Evolutionary conservation across 257 asterid genomes (phyloP).

Genomic region (Solanum virginianum): DNA sequence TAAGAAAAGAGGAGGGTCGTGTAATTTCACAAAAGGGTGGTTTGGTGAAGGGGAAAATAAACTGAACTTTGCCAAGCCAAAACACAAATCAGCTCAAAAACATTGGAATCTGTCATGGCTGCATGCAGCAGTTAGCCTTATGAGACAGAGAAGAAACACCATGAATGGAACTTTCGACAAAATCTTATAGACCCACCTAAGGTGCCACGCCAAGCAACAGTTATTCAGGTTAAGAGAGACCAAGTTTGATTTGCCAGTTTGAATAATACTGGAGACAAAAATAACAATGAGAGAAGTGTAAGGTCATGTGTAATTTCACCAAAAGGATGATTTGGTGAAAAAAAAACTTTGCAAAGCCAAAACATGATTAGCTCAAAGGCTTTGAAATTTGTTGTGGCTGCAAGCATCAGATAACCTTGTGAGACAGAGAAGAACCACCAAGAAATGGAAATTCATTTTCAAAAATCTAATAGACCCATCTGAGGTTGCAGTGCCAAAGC

Average conservation of each 20-base stretch:
- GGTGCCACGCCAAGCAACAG: neutral
- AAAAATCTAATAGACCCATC: too few relatives aligned
- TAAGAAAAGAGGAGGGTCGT: neutral
- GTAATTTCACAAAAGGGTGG: neutral
- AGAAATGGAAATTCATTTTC: too few relatives aligned
- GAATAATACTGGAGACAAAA: neutral
- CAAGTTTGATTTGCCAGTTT: too few relatives aligned
- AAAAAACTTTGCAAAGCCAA: too few relatives aligned
- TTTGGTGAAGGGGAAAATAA: neutral
- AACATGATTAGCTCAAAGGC: too few relatives aligned
- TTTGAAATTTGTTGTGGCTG: too few relatives aligned
- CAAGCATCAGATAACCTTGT: too few relatives aligned
- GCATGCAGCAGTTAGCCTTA: neutral
- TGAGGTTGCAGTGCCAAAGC: too few relatives aligned
- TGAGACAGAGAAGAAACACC: neutral
- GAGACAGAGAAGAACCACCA: too few relatives aligned
- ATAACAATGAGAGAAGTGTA: too few relatives aligned
- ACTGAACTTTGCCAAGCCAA: neutral
- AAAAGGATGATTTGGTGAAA: too few relatives aligned
- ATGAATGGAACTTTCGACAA: neutral
- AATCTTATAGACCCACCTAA: neutral
- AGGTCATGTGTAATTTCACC: too few relatives aligned
- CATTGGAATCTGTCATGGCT: neutral
- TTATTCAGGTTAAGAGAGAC: neutral
- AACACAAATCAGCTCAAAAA: neutral